Percentiles rank a stretch among this genome's conserved stretches.
These are phyloP conservation scores for Malus fusca DNA, from an alignment of 306 rosid genomes.

Conservation along the genomic window DNA sequence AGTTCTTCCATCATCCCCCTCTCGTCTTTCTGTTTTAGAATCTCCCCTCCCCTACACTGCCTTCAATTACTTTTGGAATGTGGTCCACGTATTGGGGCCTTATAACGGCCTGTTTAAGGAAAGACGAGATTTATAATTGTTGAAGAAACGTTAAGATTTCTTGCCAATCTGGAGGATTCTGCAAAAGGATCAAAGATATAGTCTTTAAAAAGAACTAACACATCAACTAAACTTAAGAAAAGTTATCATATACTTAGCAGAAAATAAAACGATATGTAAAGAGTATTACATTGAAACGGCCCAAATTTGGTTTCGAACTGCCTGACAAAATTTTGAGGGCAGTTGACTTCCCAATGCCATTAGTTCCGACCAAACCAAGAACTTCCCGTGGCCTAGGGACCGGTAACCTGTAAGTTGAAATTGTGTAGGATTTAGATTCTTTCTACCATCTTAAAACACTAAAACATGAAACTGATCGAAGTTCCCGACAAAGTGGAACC, in stretches of 20 bases:
- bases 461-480: background rate
- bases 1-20: conserved; percentile 58
- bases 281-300: conserved; percentile 71
- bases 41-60: conserved; percentile 90
- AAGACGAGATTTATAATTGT: background rate
- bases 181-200: conserved; percentile 10
- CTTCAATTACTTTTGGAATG: conserved; percentile 95
- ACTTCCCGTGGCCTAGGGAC: conserved; percentile 97
- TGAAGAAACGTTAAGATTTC: conserved; percentile 55
- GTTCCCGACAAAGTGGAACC: background rate
- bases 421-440: background rate
- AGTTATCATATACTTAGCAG: background rate
- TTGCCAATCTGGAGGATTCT: conserved; percentile 98
- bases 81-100: conserved; percentile 97
- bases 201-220: no score
- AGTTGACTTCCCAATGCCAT: conserved; percentile 96
- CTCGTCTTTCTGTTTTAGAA: conserved; percentile 78
- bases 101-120: conserved; percentile 58
- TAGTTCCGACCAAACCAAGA: conserved; percentile 93
- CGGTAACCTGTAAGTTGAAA: conserved; percentile 55
- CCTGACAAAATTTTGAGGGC: conserved; percentile 97
- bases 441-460: conserved; percentile 8
- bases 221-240: no score
- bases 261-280: background rate
- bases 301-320: conserved; percentile 78